Evolutionary conservation across 2,329 filamentous ascomycete species (phyloP).

Genomic region (Fusarium sororula): DNA sequence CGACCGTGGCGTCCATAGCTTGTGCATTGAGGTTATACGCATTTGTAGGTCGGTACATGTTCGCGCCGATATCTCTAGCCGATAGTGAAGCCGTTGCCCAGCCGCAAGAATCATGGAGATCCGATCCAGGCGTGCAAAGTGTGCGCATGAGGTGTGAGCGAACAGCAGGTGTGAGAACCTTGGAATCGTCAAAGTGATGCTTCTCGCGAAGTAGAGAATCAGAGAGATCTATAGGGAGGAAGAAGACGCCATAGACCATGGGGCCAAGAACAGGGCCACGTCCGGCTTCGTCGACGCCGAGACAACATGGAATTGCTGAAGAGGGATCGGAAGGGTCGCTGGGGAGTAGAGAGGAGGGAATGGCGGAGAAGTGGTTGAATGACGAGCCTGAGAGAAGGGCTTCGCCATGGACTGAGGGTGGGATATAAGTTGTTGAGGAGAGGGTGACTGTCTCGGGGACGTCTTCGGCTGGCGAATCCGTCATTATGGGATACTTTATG

Average conservation of each 20-base stretch:
- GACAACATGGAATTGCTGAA: constrained; percentile 64
- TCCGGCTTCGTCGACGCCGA: constrained; percentile 94
- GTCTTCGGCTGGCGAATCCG: constrained; percentile 52
- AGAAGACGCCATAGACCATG: constrained; percentile 77
- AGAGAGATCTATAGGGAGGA: constrained; percentile 76
- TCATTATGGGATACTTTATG: constrained; percentile 44
- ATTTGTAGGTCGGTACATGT: constrained; percentile 74
- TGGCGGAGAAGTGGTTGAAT: constrained; percentile 76
- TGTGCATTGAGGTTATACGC: constrained; percentile 95
- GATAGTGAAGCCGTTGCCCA: constrained; percentile 87
- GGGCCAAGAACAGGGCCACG: constrained; percentile 90
- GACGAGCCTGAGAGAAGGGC: constrained; percentile 71
- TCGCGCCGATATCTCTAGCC: constrained; percentile 81
- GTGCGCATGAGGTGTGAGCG: constrained; percentile 75
- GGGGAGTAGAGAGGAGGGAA: constrained; percentile 69
- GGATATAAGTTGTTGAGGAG: constrained; percentile 60
- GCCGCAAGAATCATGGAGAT: constrained; percentile 69
- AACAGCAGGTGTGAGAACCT: constrained; percentile 83
- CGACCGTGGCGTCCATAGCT: constrained; percentile 90
- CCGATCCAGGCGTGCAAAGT: constrained; percentile 71
- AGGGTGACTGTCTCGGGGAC: constrained; percentile 23
- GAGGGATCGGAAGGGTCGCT: constrained; percentile 48
- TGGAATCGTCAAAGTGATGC: constrained; percentile 94
- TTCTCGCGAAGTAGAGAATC: constrained; percentile 78
- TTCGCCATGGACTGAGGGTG: constrained; percentile 71